Evolutionary conservation across 139 green algal species (phyloP), one percentile per base, ranked within the genome.

Genomic region (Zygnema circumcarinatum): DNA sequence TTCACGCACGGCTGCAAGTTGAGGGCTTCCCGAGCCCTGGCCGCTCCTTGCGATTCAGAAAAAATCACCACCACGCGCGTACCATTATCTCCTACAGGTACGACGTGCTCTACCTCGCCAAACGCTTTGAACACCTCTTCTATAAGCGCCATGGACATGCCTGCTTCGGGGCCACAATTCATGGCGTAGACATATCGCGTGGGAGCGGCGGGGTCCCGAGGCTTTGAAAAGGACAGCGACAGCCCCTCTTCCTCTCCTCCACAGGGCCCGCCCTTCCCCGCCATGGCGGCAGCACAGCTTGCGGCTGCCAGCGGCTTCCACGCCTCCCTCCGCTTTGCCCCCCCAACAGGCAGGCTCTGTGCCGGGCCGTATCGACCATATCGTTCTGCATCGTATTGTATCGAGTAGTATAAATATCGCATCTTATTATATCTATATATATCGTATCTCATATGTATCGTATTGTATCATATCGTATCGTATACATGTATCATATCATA

Each of bases 141-240:
- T 39, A 20, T 78, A 78, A 78, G 36, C 16, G 3, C 69, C 16
- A 25, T 16, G 3, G 35, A 52, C 35, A 52, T 41, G 3, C 69
- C 69, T n/a, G 36, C 69, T 20, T 78, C 69, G 7, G 69, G 69
- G 35, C 69, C 69, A 20, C 69, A 78, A 20, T 78, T 78, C 35
- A 39, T 52, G 7, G 36, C 69, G 16, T 78, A 78, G 69, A 78
- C 11, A 78, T 38, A 78, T 39, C 69, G 69, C 35, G 69, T 78
- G 3, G 69, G 69, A 62, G 7, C 16, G 7, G 16, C 47, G 16
- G 47, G 47, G 7, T 16, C 47, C 7, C 47, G 47, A 62, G 47
- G 47, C 16, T 62, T 62, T 7, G 47, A 7, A 16, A 62, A 62
- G 16, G 47, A 62, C 47, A 62, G 16, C 47, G 47, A 7, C 7